Evolutionary conservation across 306 rosid genomes (phyloP).

Genomic region (Rubus parviflorus): DNA sequence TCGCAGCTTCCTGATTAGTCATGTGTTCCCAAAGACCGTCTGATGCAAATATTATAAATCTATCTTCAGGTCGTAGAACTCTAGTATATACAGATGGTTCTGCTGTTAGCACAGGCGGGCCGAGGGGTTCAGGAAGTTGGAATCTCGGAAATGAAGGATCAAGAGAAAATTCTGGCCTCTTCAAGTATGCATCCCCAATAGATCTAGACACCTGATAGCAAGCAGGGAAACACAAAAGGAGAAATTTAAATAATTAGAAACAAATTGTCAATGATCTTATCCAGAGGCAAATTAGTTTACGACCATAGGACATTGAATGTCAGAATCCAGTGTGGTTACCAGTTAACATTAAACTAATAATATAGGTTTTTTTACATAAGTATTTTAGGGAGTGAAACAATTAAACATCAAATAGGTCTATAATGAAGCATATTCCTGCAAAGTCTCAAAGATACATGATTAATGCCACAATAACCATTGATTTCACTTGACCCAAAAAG

Average conservation of each 20-base stretch:
- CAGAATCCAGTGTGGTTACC: background rate
- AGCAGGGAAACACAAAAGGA: conserved; percentile 4
- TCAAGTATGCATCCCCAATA: conserved; percentile 90
- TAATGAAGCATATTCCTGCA: background rate
- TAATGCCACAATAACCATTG: conserved; percentile 2
- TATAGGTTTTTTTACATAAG: too few species aligned
- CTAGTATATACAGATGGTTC: conserved; percentile 67
- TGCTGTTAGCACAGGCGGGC: conserved; percentile 77
- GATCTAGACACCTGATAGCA: conserved; percentile 80
- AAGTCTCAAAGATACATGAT: conserved; percentile 4
- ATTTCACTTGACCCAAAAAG: background rate
- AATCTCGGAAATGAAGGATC: conserved; percentile 75
- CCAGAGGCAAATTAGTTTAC: background rate
- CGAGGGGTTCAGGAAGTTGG: conserved; percentile 67
- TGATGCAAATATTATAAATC: conserved; percentile 82
- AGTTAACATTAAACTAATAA: background rate
- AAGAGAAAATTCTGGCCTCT: conserved; percentile 75
- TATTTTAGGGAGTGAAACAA: background rate
- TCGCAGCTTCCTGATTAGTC: conserved; percentile 74
- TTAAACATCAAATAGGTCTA: background rate
- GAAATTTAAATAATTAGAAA: conserved; percentile 9
- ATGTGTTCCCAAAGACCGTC: conserved; percentile 93
- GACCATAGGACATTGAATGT: conserved; percentile 8
- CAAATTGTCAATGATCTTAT: background rate
- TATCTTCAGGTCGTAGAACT: conserved; percentile 63